Conservation (phyloP, 768 basidiomycete genomes). For the Symmetrospora coprosmae region DNA sequence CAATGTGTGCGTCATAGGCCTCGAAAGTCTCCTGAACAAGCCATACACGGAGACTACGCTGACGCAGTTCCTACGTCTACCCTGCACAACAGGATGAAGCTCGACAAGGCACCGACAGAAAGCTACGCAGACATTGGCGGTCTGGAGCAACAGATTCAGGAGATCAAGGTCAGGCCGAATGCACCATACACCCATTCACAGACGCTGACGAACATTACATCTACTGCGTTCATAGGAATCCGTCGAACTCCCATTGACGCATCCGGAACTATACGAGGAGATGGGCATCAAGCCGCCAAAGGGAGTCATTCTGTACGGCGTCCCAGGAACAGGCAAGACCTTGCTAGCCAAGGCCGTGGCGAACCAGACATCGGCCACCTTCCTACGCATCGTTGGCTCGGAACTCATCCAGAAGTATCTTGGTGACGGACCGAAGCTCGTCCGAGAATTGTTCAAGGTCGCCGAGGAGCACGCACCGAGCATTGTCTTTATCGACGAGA, state of each 20-base stretch:
- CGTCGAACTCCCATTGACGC: slow-evolving; percentile 89
- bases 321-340: slow-evolving; percentile 96
- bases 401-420: slow-evolving; percentile 99
- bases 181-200: not conserved
- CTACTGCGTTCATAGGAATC: slow-evolving; percentile 55
- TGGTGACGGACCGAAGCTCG: slow-evolving; percentile 94
- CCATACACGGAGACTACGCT: not conserved
- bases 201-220: slow-evolving; percentile 5
- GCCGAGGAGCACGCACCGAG: slow-evolving; percentile 96
- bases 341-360: slow-evolving; percentile 93
- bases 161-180: slow-evolving; percentile 76
- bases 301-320: slow-evolving; percentile 96
- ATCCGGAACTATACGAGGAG: slow-evolving; percentile 96
- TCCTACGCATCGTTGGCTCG: slow-evolving; percentile 90
- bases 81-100: slow-evolving; percentile 38
- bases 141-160: slow-evolving; percentile 89
- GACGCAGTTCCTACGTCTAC: not conserved
- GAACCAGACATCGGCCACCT: slow-evolving; percentile 95
- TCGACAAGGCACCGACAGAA: slow-evolving; percentile 97
- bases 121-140: slow-evolving; percentile 96
- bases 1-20: slow-evolving; percentile 49
- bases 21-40: no score
- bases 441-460: slow-evolving; percentile 88
- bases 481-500: slow-evolving; percentile 99
- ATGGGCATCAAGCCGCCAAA: slow-evolving; percentile 99